These are phyloP conservation scores for Salix dunnii DNA, from an alignment of 345 rosid species.

Conservation along the genomic window DNA sequence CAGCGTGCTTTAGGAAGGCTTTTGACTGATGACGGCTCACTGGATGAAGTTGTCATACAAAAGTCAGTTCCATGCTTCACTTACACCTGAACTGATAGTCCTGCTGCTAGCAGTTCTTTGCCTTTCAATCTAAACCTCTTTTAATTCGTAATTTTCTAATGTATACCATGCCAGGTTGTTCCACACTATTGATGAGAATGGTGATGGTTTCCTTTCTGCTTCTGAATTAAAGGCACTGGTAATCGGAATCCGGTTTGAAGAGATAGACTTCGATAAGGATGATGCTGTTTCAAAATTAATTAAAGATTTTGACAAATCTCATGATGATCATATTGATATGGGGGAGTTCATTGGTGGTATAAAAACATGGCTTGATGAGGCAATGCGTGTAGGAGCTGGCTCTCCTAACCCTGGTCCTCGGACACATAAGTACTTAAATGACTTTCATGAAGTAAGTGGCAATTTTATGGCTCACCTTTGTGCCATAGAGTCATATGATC, in stretches of 20 bases:
- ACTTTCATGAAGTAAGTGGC: constrained; percentile 49
- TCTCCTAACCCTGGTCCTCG: constrained; percentile 34
- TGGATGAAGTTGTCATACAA: constrained; percentile 38
- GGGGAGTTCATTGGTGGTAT: constrained; percentile 58
- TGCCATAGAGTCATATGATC: not conserved
- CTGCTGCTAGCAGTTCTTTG: not conserved
- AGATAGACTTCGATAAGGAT: constrained; percentile 57
- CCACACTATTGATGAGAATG: constrained; percentile 52
- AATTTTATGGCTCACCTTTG: not conserved
- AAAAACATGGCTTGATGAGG: constrained; percentile 42
- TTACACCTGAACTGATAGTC: not conserved
- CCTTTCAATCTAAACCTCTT: not conserved
- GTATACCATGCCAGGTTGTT: constrained; percentile 53
- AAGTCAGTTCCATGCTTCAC: constrained; percentile 35
- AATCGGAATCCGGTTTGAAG: constrained; percentile 74
- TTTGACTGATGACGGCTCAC: constrained; percentile 55
- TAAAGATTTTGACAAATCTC: constrained; percentile 61
- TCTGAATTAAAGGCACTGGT: constrained; percentile 65
- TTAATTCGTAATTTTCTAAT: constrained; percentile 1
- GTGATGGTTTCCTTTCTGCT: constrained; percentile 40
- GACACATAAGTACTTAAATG: constrained; percentile 42
- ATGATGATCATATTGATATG: constrained; percentile 31
- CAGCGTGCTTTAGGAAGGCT: constrained; percentile 67
- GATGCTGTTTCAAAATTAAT: constrained; percentile 64
- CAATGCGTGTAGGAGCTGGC: constrained; percentile 13